Base-by-base conservation (phyloP, 2,329 filamentous ascomycete genomes). In the Madurella mycetomatis region DNA sequence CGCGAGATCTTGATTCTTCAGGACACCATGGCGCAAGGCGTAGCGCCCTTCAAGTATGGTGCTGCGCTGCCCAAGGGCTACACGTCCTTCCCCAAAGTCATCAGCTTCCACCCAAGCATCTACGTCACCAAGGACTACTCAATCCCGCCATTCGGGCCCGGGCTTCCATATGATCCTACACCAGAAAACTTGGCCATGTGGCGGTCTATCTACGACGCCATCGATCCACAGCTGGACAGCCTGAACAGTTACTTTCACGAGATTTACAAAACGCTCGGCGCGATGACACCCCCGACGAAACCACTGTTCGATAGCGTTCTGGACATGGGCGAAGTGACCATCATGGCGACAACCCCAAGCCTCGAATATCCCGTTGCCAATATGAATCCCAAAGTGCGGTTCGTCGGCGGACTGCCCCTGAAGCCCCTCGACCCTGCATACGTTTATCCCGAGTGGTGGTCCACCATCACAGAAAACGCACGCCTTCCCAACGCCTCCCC, bases 401-500 rank as follows among this genome's bases (percentile, higher is more conserved):
- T 74, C 52, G 68, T 71, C 18, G 79, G 79, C 2, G 71, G 67
- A 4, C 54, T 76, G 4, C 69, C 72, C 0, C 66, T 66, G n/a
- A 67, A 67, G 40, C 55, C 61, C 2, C 11, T 69, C 50, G 62
- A 67, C 34, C 45, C 62, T 0, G 61, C 63, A 39, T 66, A 69
- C 32, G 51, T 52, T 2, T 69, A 66, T 39, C 78, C 78, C 0
- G 30, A 60, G 7, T 81, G 75, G 73, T 81, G 75, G 75, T 49
- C 66, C 2, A 71, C 74, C 4, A 66, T 81, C 15, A 60, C 68
- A 9, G 51, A 60, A 15, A 70, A 72, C 43, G 64, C 56, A 12
- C 53, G 54, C 9, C 55, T 62, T 0, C 44, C 54, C 4, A 17
- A 41, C 1, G 34, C 16, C 12, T 41, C 48, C 1, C 44, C 42